Percentiles rank a stretch among this genome's conserved stretches.
These are phyloP conservation scores for Leccinum broughii DNA, from an alignment of 768 basidiomycete genomes.

Conservation along the genomic window DNA sequence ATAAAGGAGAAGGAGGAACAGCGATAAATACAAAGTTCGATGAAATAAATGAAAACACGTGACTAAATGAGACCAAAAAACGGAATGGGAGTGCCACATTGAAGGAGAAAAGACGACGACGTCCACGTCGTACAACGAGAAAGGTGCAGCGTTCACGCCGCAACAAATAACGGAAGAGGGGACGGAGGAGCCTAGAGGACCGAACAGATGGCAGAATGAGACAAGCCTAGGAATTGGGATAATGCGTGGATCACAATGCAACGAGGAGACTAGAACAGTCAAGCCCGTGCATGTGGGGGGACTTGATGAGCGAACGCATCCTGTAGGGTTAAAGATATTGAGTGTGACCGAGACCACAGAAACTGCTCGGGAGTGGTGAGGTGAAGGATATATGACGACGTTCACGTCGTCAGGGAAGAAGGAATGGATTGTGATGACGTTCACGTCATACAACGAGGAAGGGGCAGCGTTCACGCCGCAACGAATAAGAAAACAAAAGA, in stretches of 20 bases:
- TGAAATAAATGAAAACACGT: not conserved
- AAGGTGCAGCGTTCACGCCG: too few species aligned
- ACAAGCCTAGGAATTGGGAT: not conserved
- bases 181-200: not conserved
- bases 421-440: not conserved
- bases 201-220: not conserved
- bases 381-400: not conserved
- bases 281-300: not conserved
- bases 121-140: not conserved
- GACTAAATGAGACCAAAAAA: not conserved
- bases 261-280: not conserved
- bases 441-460: too few species aligned
- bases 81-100: too few species aligned
- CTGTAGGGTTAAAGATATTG: not conserved
- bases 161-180: not conserved
- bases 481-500: too few species aligned
- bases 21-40: not conserved
- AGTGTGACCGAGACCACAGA: not conserved
- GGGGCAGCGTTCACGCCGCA: too few species aligned
- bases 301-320: too few species aligned
- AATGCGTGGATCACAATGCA: not conserved
- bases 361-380: not conserved
- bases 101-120: not conserved
- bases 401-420: not conserved
- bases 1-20: not conserved